Base-by-base conservation (phyloP, 1,139 yeast genomes). In the Pichiaceae sp. region DNA sequence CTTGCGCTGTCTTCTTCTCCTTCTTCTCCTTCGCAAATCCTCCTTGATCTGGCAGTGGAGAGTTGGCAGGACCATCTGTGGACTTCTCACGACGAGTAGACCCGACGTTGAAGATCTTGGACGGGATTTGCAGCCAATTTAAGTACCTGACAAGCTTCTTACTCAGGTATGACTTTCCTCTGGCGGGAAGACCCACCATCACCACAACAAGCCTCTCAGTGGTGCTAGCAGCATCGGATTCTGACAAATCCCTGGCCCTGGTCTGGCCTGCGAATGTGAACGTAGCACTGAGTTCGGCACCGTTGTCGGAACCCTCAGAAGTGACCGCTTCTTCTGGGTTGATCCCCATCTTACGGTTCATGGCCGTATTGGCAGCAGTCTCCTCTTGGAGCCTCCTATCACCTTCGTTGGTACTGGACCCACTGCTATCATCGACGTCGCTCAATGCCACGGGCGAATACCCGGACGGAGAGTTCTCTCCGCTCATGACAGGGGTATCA, bases 251-350 rank as follows among this genome's bases (percentile, higher is more conserved):
- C 42, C 83, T 80, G 2, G 91, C 80, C 32, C 85, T 73, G 0
- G 96, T 87, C 48, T 87, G 82, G 2, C 97, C 96, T 0, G 97
- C 96, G 9, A 89, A 86, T 51, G 87, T 94, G 37, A 89, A 70
- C 0, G 96, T 86, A 19, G 94, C 82, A 0, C 91, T 83, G 32
- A 14, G 21, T n/a, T 29, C 27, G 38, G 11, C 23, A 11, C 8
- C 19, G 29, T 15, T 11, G 12, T 31, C 16, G 28, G 28, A 9
- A 14, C n/a, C 15, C 15, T 25, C 14, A 15, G 28, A 26, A 17
- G 33, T 16, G 14, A 25, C 28, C 14, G 28, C 28, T 14, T 25
- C 28, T 6, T 7, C 14, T 5, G 16, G 15, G n/a, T 15, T 14
- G 8, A 21, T 23, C 11, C 7, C 31, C 7, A 5, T 17, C 4